Evolutionary conservation across 306 rosid genomes (phyloP).

Genomic region (Ormosia semicastrata): DNA sequence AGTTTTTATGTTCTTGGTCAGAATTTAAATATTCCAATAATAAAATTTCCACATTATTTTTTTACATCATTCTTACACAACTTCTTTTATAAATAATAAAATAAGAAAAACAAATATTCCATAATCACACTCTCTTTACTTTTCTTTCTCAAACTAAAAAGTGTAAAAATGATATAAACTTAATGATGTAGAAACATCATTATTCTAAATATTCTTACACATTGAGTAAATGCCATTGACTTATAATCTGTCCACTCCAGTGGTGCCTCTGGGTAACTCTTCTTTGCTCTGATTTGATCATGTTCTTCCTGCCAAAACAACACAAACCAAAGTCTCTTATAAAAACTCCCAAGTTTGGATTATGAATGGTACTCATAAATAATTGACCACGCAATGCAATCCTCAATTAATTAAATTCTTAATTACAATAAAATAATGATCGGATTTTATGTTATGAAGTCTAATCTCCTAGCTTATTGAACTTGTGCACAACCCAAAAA

Average conservation of each 20-base stretch:
- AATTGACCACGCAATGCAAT: neutral
- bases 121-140: too few species aligned
- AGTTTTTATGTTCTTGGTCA: too few species aligned
- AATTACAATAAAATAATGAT: neutral
- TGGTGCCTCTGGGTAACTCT: constrained; percentile 37
- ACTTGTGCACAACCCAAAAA: neutral
- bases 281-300: constrained; percentile 64
- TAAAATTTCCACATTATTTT: too few species aligned
- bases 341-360: neutral
- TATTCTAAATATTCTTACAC: constrained; percentile 38
- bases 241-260: constrained; percentile 90
- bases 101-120: too few species aligned
- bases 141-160: too few species aligned
- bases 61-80: too few species aligned
- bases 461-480: neutral
- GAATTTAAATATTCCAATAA: too few species aligned
- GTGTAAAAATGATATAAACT: too few species aligned
- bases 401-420: neutral
- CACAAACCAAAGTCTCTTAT: neutral
- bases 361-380: neutral
- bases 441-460: neutral
- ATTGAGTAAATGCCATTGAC: constrained; percentile 93
- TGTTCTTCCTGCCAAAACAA: constrained; percentile 70
- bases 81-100: too few species aligned
- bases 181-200: too few species aligned